phyloP scores from a whole-genome alignment of 176 grass and related monocot genomes.

The Musa beccarii region DNA sequence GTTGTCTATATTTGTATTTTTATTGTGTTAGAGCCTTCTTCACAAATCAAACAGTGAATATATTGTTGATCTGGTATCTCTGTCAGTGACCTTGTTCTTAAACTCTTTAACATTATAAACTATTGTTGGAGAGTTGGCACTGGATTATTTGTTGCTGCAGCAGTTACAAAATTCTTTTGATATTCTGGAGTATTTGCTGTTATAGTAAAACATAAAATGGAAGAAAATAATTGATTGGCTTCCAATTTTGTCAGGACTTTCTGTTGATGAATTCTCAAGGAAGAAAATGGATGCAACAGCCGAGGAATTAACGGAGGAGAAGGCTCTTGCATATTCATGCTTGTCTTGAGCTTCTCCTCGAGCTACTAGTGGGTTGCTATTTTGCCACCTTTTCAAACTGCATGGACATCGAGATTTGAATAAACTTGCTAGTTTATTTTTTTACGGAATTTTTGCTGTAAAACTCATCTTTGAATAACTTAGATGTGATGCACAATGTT shows the following conservation, averaged over 20 bases:
- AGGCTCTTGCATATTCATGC: slow-evolving; percentile 84
- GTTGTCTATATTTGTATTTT: too few relatives aligned
- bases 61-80: too few relatives aligned
- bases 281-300: slow-evolving; percentile 85
- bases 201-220: neutral
- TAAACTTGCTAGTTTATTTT: neutral
- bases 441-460: neutral
- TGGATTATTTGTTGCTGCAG: too few relatives aligned
- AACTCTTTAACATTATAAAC: too few relatives aligned
- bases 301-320: slow-evolving; percentile 75
- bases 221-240: neutral
- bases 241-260: slow-evolving; percentile 41
- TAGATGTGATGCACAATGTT: neutral
- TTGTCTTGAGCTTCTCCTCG: slow-evolving; percentile 35
- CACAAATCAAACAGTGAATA: too few relatives aligned
- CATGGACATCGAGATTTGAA: neutral
- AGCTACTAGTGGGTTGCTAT: neutral
- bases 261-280: slow-evolving; percentile 83
- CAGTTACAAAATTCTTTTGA: too few relatives aligned
- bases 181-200: too few relatives aligned
- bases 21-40: too few relatives aligned
- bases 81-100: too few relatives aligned
- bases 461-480: neutral
- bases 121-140: too few relatives aligned
- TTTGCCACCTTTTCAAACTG: neutral